Base-by-base conservation (phyloP, 257 asterid genomes). In the Leonotis leonurus region DNA sequence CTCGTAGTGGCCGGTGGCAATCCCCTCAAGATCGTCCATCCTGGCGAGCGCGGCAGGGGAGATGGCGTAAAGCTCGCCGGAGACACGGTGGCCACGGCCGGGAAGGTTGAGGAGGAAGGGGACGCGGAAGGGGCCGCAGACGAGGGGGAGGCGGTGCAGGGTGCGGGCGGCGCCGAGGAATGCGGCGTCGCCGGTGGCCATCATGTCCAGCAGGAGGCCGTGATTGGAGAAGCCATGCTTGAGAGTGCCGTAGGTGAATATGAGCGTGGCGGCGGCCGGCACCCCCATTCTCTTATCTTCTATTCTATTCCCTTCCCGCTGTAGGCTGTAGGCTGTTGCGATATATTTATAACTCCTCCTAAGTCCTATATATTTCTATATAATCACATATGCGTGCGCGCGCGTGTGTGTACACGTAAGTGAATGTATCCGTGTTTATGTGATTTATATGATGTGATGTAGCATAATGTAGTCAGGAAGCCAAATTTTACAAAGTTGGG, bases 41-140 rank as follows among this genome's bases (percentile, higher is more conserved):
- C 51, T 49, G 6, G 67, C 76, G 50, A 88, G 61, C 33, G 81
- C 90, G 0, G 75, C 48, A 8, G 73, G 6, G 0, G 95, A 85
- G 0, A 83, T 80, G 52, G 95, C 80, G 81, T 88, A 88, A 26
- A 88, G 66, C 70, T 88, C 96, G 44, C 96, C 96, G 52, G 64
- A 66, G 41, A 88, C 90, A 64, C 74, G 88, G 21, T 74, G 76
- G 43, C 82, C 91, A 21, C 35, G 72, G 57, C 80, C 82, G 46
- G 91, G 92, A 65, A 85, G 70, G 63, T 88, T 81, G 77, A 88
- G 85, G 74, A 88, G 95, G 79, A 88, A 85, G 7, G 96, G 95
- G 26, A 88, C 96, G 40, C 90, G 77, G 81, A 69, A 85, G 29
- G 96, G 96, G 3, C 95, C 92, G 67, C 95, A 88, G 4, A 88